Conservation (phyloP, 176 grass and related monocot species). For the Carex kokanica region DNA sequence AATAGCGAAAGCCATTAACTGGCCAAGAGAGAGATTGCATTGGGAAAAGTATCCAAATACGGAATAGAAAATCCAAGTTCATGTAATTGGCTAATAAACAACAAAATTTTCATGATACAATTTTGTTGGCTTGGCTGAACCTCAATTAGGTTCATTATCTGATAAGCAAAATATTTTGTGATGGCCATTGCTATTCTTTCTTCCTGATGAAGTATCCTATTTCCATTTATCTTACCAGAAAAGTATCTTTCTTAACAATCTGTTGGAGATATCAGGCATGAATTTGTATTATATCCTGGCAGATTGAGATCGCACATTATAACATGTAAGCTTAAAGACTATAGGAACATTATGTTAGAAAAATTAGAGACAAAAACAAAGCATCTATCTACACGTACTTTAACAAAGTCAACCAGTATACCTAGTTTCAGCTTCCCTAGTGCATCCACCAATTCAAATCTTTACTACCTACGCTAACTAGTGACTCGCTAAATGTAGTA, state of each 20-base stretch:
- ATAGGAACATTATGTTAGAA: constrained; percentile 24
- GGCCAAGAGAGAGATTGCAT: too few relatives aligned
- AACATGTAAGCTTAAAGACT: neutral
- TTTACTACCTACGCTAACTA: constrained; percentile 11
- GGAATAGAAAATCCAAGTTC: too few relatives aligned
- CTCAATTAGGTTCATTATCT: neutral
- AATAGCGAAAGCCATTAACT: too few relatives aligned
- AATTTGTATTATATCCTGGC: neutral
- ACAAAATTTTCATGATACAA: too few relatives aligned
- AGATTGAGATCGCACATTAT: neutral
- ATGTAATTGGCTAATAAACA: too few relatives aligned
- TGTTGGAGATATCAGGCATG: neutral
- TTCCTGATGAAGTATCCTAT: neutral
- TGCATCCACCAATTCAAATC: neutral
- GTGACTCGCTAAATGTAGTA: neutral
- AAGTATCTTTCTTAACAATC: neutral
- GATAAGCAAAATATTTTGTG: neutral
- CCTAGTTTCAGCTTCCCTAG: neutral
- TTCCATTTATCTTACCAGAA: neutral
- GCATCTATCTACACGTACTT: constrained; percentile 23
- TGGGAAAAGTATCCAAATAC: too few relatives aligned
- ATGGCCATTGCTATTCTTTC: neutral
- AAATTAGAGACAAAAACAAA: constrained; percentile 21
- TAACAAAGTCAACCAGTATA: constrained; percentile 28
- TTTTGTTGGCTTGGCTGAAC: too few relatives aligned